Evolutionary conservation across 1,284 basidiomycete genomes (phyloP).

Genomic region (Leucoagaricus sp.): DNA sequence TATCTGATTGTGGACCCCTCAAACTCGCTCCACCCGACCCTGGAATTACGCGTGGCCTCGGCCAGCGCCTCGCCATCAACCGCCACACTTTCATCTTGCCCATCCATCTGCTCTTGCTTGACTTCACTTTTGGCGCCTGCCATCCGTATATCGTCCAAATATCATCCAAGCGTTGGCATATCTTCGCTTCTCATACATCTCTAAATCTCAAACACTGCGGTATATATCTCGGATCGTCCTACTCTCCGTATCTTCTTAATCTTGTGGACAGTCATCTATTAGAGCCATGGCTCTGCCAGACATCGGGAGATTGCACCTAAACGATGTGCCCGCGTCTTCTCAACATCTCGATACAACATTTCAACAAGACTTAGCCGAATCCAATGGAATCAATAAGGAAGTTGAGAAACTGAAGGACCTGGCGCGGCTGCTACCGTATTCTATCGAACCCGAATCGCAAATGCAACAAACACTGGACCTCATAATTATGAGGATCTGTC

Average conservation of each 20-base stretch:
- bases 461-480: constrained; percentile 84
- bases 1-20: neutral
- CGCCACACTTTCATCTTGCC: neutral
- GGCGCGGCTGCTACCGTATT: constrained; percentile 74
- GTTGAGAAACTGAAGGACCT: constrained; percentile 61
- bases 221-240: neutral
- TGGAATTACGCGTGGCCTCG: neutral
- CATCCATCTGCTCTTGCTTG: neutral
- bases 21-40: neutral
- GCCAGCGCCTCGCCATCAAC: neutral
- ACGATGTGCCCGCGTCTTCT: constrained; percentile 29
- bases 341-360: constrained; percentile 20
- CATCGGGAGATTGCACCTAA: constrained; percentile 44
- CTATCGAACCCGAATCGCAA: constrained; percentile 75
- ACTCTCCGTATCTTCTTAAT: constrained; percentile 5
- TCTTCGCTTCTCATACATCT: neutral
- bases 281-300: constrained; percentile 50
- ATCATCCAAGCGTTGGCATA: too few species aligned
- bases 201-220: neutral
- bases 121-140: neutral
- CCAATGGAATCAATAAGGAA: constrained; percentile 41
- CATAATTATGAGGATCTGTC: constrained; percentile 68
- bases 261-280: constrained; percentile 11
- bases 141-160: too few species aligned
- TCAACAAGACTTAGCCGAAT: constrained; percentile 37